phyloP scores from a whole-genome alignment of 2,329 filamentous ascomycete genomes.

The Cucurbitaria berberidis region DNA sequence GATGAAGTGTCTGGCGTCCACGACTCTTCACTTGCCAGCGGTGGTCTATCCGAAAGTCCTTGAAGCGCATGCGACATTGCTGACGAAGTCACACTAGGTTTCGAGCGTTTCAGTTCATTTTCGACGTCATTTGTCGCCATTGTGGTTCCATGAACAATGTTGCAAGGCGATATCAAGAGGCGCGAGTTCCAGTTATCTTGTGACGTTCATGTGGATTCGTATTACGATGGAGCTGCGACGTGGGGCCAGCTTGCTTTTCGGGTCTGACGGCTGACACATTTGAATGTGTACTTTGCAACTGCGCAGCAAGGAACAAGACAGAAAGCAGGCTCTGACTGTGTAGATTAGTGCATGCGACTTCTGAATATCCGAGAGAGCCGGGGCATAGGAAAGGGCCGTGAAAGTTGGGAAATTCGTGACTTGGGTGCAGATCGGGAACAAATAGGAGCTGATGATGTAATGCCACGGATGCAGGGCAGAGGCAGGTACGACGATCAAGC shows the following conservation, averaged over 20 bases:
- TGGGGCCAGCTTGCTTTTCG: constrained; percentile 9
- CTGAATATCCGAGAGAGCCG: constrained; percentile 15
- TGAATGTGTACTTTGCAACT: constrained; percentile 4
- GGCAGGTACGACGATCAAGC: constrained; percentile 1
- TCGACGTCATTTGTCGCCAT: constrained; percentile 13
- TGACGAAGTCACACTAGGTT: constrained; percentile 22
- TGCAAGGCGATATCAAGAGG: background rate
- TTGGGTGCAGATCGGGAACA: background rate
- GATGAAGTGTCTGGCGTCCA: constrained; percentile 38
- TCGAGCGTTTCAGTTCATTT: constrained; percentile 7
- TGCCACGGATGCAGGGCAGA: background rate
- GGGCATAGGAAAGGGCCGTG: constrained; percentile 6
- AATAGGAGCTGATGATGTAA: constrained; percentile 1
- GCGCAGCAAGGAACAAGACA: background rate
- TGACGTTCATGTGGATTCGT: constrained; percentile 7
- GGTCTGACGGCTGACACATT: constrained; percentile 4
- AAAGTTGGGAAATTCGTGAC: background rate
- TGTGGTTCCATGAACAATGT: background rate
- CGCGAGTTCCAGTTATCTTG: constrained; percentile 1
- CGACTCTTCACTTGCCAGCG: constrained; percentile 25
- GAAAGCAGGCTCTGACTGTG: constrained; percentile 1
- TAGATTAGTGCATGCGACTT: constrained; percentile 10
- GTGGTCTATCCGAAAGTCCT: constrained; percentile 31
- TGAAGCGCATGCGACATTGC: constrained; percentile 37
- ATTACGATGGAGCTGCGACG: constrained; percentile 17